Base-by-base conservation (phyloP, 78 protist species). In the Dictyostelium purpureum region DNA sequence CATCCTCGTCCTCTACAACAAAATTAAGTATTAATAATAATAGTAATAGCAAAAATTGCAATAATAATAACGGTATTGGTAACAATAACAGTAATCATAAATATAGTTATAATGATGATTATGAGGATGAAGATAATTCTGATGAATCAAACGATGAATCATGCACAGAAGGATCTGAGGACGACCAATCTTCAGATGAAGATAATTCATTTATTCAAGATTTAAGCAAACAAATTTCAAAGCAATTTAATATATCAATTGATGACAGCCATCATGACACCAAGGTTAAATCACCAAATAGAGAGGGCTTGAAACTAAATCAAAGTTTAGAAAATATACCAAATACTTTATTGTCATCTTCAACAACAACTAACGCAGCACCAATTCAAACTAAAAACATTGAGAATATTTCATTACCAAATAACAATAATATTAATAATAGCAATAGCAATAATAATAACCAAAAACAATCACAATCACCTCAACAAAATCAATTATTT, bases 251-350 rank as follows among this genome's bases (percentile, higher is more conserved):
- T 33, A 16, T 63, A 63, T 14, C 26, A 33, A 24, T 33, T n/a
- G 66, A 57, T n/a, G 26, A 57, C 9, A 57, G 26, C 7, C 21
- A 37, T 16, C 9, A 21, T 28, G 51, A 19, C 31, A 28, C 12
- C 31, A 63, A 28, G 26, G 26, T 63, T 31, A 6, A 57, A 57
- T 26, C 66, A 57, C 7, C 66, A 10, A 26, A 24, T 57, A 57
- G 66, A 19, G 35, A 57, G 33, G 33, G 18, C 26, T 70, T 43
- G 31, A 61, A 63, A 33, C 33, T 63, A 63, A 63, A 63, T 31
- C 87, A 78, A 61, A 26, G 63, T 38, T 21, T 63, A 40, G 87
- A 43, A 18, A 61, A 26, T 26, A 78, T n/a, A 76, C 69, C 31
- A 52, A 31, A 47, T 31, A 57, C 28, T 7, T 4, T 6, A 28